Evolutionary conservation across 2,329 filamentous ascomycete genomes (phyloP).

Genomic region (Leptodontidium sp.): DNA sequence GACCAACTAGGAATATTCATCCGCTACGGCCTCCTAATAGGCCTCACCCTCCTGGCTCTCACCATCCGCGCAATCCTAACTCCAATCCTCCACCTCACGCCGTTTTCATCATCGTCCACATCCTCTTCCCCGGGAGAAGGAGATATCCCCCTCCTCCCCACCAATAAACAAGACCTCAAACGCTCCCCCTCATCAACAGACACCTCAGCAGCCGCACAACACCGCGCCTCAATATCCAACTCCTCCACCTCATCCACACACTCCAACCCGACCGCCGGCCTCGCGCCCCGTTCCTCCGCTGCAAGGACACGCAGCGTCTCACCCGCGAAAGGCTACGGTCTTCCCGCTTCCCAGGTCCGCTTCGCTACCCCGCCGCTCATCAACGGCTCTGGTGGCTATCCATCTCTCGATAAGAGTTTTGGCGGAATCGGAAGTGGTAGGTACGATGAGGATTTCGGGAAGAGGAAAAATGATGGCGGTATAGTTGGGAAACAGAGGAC

Average conservation of each 20-base stretch:
- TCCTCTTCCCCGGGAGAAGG: constrained; percentile 15
- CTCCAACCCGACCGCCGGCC: constrained; percentile 34
- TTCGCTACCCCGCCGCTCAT: constrained; percentile 37
- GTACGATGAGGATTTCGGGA: constrained; percentile 25
- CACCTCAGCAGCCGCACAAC: not conserved
- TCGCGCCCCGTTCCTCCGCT: constrained; percentile 41
- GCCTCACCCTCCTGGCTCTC: constrained; percentile 59
- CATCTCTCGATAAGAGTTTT: not conserved
- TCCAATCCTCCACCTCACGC: constrained; percentile 58
- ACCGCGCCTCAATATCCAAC: constrained; percentile 31
- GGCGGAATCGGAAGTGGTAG: constrained; percentile 27
- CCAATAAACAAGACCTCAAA: constrained; percentile 36
- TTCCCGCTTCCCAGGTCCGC: constrained; percentile 38
- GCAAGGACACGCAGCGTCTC: constrained; percentile 41
- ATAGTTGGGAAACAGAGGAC: constrained; percentile 30
- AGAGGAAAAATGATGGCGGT: constrained; percentile 5
- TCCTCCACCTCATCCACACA: constrained; percentile 44
- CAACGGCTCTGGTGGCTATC: constrained; percentile 26
- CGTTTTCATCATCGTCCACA: constrained; percentile 34
- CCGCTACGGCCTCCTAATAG: constrained; percentile 73
- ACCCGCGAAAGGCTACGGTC: constrained; percentile 44
- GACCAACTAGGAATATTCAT: constrained; percentile 88
- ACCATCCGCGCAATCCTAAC: constrained; percentile 64
- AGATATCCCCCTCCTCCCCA: constrained; percentile 39
- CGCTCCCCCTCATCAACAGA: constrained; percentile 24